Conservation (phyloP, 441 rosid species). For the Adansonia madagascariensis region DNA sequence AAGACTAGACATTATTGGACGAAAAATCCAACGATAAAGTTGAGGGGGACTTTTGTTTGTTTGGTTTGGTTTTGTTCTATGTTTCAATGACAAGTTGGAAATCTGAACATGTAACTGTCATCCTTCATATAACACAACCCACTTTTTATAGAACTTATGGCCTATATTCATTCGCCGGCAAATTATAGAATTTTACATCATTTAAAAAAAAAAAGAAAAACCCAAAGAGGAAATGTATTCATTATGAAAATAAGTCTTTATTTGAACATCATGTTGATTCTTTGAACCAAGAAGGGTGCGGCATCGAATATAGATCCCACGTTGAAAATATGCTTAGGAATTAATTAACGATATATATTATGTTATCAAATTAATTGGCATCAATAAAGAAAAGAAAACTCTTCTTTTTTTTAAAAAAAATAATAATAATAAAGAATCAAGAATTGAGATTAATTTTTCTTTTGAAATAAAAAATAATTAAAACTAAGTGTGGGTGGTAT, state of each 20-base stretch:
- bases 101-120: slow-evolving; percentile 20
- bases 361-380: too few relatives aligned
- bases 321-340: too few relatives aligned
- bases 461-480: neutral
- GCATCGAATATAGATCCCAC: too few relatives aligned
- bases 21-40: slow-evolving; percentile 23
- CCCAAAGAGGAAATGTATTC: too few relatives aligned
- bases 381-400: too few relatives aligned
- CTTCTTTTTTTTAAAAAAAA: too few relatives aligned
- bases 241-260: neutral
- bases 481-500: neutral
- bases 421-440: too few relatives aligned
- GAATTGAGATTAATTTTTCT: too few relatives aligned
- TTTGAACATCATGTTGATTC: neutral
- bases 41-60: slow-evolving; percentile 26
- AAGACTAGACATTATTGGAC: slow-evolving; percentile 9
- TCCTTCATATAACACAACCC: slow-evolving; percentile 15
- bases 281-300: too few relatives aligned
- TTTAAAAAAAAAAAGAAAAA: neutral
- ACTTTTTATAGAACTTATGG: slow-evolving; percentile 40
- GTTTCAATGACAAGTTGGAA: neutral
- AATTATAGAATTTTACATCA: slow-evolving; percentile 16
- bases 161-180: slow-evolving; percentile 49
- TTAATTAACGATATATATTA: too few relatives aligned
- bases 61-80: neutral